Evolutionary conservation across 2,329 filamentous ascomycete species (phyloP).

Genomic region (Aphanocladium album): DNA sequence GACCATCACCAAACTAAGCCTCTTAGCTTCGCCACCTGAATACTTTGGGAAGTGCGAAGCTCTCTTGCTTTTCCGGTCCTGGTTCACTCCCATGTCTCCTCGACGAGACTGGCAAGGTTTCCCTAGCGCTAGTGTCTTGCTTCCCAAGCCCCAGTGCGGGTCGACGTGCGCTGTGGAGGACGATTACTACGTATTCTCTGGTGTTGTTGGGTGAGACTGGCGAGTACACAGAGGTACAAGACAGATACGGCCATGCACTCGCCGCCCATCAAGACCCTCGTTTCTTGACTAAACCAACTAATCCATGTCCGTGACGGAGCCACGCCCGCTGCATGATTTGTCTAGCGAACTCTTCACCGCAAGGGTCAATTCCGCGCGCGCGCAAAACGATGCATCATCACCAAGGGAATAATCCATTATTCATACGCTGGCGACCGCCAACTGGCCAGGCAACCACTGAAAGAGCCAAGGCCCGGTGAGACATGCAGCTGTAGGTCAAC

Average conservation of each 20-base stretch:
- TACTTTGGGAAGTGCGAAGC: background rate
- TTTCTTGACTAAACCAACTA: background rate
- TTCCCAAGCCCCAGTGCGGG: background rate
- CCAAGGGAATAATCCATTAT: background rate
- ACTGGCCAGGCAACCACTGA: background rate
- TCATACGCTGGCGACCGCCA: background rate
- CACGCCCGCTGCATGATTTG: background rate
- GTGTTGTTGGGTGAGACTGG: background rate
- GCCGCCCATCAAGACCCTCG: background rate
- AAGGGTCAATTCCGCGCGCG: background rate
- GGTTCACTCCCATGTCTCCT: background rate
- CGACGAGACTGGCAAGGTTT: background rate
- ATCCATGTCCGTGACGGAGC: background rate
- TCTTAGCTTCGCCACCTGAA: background rate
- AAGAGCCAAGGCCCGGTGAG: background rate
- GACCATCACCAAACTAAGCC: background rate
- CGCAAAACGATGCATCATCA: background rate
- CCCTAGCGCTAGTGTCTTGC: background rate
- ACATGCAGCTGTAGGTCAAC: background rate
- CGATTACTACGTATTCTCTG: background rate
- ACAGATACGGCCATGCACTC: background rate
- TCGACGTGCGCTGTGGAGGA: background rate
- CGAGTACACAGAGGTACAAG: background rate
- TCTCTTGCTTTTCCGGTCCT: background rate
- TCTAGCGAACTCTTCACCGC: background rate